These are phyloP conservation scores for Cinnamomum micranthum DNA, from an alignment of 164 flowering plant genomes.

Conservation along the genomic window DNA sequence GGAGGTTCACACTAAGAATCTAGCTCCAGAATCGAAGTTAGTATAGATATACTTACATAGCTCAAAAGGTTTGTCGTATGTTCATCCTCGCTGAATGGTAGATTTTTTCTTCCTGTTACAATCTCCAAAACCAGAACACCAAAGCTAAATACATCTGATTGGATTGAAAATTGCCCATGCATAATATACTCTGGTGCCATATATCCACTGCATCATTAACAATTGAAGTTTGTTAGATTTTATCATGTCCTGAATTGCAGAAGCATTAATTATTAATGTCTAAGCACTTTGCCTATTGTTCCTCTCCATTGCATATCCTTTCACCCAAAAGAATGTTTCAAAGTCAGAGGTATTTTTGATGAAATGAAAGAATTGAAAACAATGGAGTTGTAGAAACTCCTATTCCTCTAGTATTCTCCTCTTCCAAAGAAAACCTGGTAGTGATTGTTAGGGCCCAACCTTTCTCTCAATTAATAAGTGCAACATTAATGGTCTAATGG, in stretches of 20 bases:
- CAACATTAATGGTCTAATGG: neutral
- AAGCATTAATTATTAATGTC: neutral
- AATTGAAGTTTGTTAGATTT: neutral
- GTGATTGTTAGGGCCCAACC: neutral
- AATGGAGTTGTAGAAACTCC: neutral
- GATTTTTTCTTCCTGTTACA: constrained; percentile 24
- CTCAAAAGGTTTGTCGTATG: neutral
- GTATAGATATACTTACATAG: neutral
- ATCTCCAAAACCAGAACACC: constrained; percentile 38
- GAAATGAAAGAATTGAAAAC: neutral
- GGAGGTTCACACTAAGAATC: neutral
- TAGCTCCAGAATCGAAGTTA: neutral
- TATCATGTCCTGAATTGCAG: neutral
- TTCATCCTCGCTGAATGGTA: neutral
- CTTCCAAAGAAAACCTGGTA: neutral
- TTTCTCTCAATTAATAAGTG: neutral
- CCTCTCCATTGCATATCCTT: neutral
- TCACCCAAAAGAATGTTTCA: neutral
- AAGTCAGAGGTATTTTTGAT: neutral
- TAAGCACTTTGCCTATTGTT: neutral
- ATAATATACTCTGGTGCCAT: constrained; percentile 41
- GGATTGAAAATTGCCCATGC: constrained; percentile 33
- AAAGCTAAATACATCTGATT: constrained; percentile 50
- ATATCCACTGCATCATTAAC: constrained; percentile 30
- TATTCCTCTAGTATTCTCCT: no score